A percentile compares a stretch with the other conserved stretches of the same genome.
Evolutionary conservation across 495 filamentous ascomycete species (phyloP).

Genomic region (Aspergillus taichungensis): DNA sequence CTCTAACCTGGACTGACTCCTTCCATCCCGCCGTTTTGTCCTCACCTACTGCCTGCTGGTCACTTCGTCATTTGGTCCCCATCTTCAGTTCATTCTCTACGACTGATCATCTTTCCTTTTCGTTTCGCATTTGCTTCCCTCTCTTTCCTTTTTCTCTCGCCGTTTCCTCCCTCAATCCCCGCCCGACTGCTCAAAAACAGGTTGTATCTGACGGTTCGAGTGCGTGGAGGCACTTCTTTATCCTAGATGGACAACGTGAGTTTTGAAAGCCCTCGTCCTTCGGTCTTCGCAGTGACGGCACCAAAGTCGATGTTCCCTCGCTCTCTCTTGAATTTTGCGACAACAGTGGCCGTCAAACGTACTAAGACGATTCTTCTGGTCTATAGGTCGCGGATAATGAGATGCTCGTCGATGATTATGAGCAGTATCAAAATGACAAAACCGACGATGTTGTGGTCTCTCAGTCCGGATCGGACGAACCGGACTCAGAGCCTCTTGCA

Average conservation of each 20-base stretch:
- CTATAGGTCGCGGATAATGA: constrained; percentile 41
- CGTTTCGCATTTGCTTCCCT: neutral
- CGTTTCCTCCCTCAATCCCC: constrained; percentile 1
- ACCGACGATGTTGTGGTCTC: constrained; percentile 80
- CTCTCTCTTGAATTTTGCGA: constrained; percentile 1
- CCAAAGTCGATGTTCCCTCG: neutral
- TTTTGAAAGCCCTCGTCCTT: constrained; percentile 16
- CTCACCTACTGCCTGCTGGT: neutral
- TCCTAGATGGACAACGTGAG: constrained; percentile 44
- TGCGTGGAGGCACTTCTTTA: constrained; percentile 25
- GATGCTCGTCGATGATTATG: constrained; percentile 66
- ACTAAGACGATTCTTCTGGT: too few relatives aligned
- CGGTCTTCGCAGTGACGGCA: constrained; percentile 12
- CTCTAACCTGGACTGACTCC: constrained; percentile 10
- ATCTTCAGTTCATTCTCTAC: neutral
- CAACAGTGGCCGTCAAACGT: too few relatives aligned
- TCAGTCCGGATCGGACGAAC: constrained; percentile 51
- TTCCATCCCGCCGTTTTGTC: constrained; percentile 12
- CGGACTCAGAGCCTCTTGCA: constrained; percentile 48
- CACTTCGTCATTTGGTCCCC: neutral
- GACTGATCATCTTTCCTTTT: neutral
- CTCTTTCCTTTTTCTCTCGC: constrained; percentile 5
- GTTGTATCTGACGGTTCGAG: constrained; percentile 17
- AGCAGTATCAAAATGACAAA: constrained; percentile 67
- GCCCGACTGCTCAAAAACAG: constrained; percentile 7